These are phyloP conservation scores for Debaryomyces subglobosus DNA, from an alignment of 1,139 yeast species.

Conservation along the genomic window DNA sequence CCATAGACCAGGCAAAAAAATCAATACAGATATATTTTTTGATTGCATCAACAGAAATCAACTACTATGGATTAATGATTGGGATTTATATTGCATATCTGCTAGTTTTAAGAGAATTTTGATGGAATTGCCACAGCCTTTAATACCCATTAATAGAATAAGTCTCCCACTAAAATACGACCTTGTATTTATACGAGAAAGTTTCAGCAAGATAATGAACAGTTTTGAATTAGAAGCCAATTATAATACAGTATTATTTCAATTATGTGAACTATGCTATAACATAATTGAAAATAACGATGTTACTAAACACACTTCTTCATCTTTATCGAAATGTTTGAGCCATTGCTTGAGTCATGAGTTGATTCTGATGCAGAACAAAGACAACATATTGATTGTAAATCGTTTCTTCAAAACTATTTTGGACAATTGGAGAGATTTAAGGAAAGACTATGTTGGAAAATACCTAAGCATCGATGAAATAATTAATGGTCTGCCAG, in stretches of 20 bases:
- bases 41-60: conserved; percentile 59
- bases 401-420: conserved; percentile 53
- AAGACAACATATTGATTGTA: conserved; percentile 51
- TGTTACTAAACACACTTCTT: conserved; percentile 48
- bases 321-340: conserved; percentile 50
- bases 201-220: conserved; percentile 35
- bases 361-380: conserved; percentile 44
- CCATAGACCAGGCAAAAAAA: conserved; percentile 61
- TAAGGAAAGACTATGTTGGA: conserved; percentile 17
- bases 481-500: conserved; percentile 22
- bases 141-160: conserved; percentile 48
- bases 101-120: conserved; percentile 54
- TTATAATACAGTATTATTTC: conserved; percentile 34
- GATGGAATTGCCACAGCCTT: conserved; percentile 45
- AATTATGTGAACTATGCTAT: conserved; percentile 44
- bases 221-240: conserved; percentile 12
- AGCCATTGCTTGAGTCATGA: conserved; percentile 58
- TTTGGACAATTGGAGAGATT: conserved; percentile 44
- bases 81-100: conserved; percentile 64
- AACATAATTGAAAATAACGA: conserved; percentile 32
- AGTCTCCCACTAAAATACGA: conserved; percentile 52
- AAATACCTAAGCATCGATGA: conserved; percentile 16
- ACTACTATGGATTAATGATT: conserved; percentile 59
- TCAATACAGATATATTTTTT: conserved; percentile 50
- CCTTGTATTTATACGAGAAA: conserved; percentile 37